phyloP scores from a whole-genome alignment of 2,329 filamentous ascomycete species.

The Trichoderma simmonsii region DNA sequence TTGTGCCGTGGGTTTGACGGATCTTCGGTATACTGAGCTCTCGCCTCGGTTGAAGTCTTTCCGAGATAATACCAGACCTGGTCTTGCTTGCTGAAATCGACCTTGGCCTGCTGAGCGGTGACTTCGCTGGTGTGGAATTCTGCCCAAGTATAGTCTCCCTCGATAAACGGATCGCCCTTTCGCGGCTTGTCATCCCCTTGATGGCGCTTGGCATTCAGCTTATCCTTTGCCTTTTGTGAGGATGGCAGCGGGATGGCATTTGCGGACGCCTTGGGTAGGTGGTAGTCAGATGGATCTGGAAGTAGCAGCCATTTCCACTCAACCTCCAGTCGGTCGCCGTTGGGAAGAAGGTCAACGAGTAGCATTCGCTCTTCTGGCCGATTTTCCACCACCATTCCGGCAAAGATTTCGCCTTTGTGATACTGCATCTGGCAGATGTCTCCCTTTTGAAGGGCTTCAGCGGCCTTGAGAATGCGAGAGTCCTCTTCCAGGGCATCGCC shows the following conservation, averaged over 20 bases:
- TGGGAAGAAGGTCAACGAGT: slow-evolving; percentile 78
- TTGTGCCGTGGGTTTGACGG: slow-evolving; percentile 58
- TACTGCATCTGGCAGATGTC: slow-evolving; percentile 87
- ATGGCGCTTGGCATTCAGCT: slow-evolving; percentile 64
- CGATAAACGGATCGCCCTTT: slow-evolving; percentile 64
- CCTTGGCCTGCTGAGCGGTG: slow-evolving; percentile 60
- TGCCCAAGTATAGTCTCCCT: slow-evolving; percentile 62
- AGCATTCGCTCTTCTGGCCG: slow-evolving; percentile 69
- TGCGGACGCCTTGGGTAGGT: slow-evolving; percentile 69
- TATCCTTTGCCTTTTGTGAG: slow-evolving; percentile 59
- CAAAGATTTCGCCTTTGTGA: slow-evolving; percentile 82
- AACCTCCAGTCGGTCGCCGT: slow-evolving; percentile 72
- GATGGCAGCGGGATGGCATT: slow-evolving; percentile 69
- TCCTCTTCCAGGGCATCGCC: slow-evolving; percentile 68
- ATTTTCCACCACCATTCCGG: slow-evolving; percentile 84
- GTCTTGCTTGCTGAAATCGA: slow-evolving; percentile 69
- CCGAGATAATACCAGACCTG: slow-evolving; percentile 89
- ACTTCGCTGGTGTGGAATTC: slow-evolving; percentile 70
- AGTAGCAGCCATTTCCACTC: slow-evolving; percentile 82
- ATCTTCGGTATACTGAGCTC: slow-evolving; percentile 86
- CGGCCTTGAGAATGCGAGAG: slow-evolving; percentile 64
- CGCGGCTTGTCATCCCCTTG: slow-evolving; percentile 59
- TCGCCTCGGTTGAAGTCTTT: slow-evolving; percentile 81
- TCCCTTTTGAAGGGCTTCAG: slow-evolving; percentile 64
- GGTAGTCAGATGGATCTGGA: slow-evolving; percentile 67